These are phyloP conservation scores for Botrytis aclada DNA, from an alignment of 2,329 filamentous ascomycete genomes.

Conservation along the genomic window DNA sequence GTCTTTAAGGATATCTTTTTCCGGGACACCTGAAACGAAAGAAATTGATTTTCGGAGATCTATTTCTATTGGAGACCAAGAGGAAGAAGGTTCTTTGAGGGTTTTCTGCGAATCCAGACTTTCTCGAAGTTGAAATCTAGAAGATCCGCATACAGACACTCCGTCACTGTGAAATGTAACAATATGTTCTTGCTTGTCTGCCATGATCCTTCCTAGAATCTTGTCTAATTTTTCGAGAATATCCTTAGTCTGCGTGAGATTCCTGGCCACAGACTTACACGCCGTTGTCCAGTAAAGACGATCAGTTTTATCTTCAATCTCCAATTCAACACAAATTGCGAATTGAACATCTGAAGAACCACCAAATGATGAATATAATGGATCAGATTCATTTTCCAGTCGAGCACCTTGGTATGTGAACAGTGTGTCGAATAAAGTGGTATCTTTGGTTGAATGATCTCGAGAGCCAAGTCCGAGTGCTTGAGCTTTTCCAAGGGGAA, in stretches of 20 bases:
- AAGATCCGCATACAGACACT: conserved; percentile 65
- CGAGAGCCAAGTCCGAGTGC: conserved; percentile 44
- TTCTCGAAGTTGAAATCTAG: conserved; percentile 40
- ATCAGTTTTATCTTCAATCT: conserved; percentile 48
- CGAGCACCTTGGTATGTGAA: conserved; percentile 63
- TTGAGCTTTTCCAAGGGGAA: conserved; percentile 70
- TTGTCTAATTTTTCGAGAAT: conserved; percentile 60
- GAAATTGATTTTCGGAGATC: conserved; percentile 49
- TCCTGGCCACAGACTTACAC: conserved; percentile 57
- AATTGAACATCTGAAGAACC: conserved; percentile 73
- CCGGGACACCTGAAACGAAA: conserved; percentile 58
- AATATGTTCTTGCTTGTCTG: conserved; percentile 46
- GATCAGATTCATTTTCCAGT: neutral
- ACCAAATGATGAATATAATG: conserved; percentile 33
- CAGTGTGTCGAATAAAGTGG: conserved; percentile 57
- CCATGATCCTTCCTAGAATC: conserved; percentile 56
- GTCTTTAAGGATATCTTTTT: conserved; percentile 54
- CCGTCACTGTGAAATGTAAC: conserved; percentile 51
- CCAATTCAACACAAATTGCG: conserved; percentile 78
- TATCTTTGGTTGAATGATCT: conserved; percentile 29
- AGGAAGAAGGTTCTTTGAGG: neutral
- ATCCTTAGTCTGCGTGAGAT: conserved; percentile 43
- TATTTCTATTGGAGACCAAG: conserved; percentile 37
- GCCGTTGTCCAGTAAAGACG: conserved; percentile 68
- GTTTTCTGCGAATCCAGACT: neutral